These are phyloP conservation scores for Monilinia fructigena DNA, from an alignment of 2,329 filamentous ascomycete species.

Conservation along the genomic window DNA sequence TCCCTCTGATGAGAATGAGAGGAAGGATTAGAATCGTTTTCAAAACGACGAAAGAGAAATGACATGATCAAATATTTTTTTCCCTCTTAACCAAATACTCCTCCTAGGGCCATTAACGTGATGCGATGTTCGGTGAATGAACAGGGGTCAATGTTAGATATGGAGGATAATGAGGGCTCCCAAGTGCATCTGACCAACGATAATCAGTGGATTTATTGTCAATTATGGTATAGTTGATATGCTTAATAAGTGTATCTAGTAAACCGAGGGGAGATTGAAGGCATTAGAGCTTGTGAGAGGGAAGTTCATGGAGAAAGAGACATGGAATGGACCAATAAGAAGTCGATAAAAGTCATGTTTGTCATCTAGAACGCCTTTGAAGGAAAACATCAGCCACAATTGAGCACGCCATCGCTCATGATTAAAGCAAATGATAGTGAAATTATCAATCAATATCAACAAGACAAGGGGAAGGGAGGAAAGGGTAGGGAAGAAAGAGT, in stretches of 20 bases:
- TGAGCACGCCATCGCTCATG: slow-evolving; percentile 23
- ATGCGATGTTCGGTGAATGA: slow-evolving; percentile 25
- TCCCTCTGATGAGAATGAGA: slow-evolving; percentile 32
- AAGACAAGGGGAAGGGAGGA: neutral
- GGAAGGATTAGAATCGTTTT: slow-evolving; percentile 33
- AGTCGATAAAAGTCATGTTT: slow-evolving; percentile 16
- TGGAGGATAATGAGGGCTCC: slow-evolving; percentile 22
- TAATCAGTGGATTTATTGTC: slow-evolving; percentile 13
- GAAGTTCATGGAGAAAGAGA: slow-evolving; percentile 19
- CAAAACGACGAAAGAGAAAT: slow-evolving; percentile 31
- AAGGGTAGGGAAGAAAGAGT: too few species aligned
- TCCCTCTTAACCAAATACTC: slow-evolving; percentile 16
- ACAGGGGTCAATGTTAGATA: slow-evolving; percentile 18
- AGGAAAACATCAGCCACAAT: slow-evolving; percentile 22
- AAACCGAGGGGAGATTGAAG: slow-evolving; percentile 21
- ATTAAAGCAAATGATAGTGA: slow-evolving; percentile 13
- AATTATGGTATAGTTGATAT: slow-evolving; percentile 21
- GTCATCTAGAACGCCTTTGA: slow-evolving; percentile 21
- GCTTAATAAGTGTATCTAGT: slow-evolving; percentile 21
- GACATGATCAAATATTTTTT: slow-evolving; percentile 35
- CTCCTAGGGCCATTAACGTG: slow-evolving; percentile 4
- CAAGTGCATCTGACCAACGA: slow-evolving; percentile 10
- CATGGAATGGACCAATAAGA: slow-evolving; percentile 1
- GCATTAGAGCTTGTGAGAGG: neutral
- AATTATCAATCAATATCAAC: slow-evolving; percentile 16